A percentile compares a stretch with the other conserved stretches of the same genome.
Conservation (phyloP, 2,329 filamentous ascomycete species). For the Fusarium sp. region DNA sequence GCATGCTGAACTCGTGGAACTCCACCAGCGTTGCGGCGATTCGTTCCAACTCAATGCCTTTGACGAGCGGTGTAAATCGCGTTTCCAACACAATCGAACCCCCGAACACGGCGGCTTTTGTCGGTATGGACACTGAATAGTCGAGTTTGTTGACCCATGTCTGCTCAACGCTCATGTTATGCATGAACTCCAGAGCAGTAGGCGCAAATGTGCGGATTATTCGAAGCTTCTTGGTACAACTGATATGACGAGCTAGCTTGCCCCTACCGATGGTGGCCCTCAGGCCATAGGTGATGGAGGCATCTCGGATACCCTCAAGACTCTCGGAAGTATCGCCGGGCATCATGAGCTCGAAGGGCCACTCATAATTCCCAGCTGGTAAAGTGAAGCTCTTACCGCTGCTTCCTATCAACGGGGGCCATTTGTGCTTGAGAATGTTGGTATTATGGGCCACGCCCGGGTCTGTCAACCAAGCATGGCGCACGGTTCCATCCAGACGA, state of each 20-base stretch:
- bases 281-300: constrained; percentile 86
- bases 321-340: constrained; percentile 81
- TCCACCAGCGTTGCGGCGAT: constrained; percentile 84
- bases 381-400: constrained; percentile 66
- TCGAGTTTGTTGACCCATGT: constrained; percentile 97
- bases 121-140: constrained; percentile 91
- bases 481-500: constrained; percentile 74
- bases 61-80: constrained; percentile 85
- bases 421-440: constrained; percentile 73
- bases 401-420: constrained; percentile 69
- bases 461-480: constrained; percentile 65
- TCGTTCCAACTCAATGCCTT: constrained; percentile 83
- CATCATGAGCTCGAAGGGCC: constrained; percentile 78
- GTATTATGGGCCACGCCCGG: constrained; percentile 66
- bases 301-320: constrained; percentile 87
- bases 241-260: constrained; percentile 86
- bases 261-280: constrained; percentile 88
- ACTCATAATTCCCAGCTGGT: constrained; percentile 82
- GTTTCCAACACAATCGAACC: constrained; percentile 86
- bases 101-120: constrained; percentile 92
- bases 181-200: constrained; percentile 78
- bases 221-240: constrained; percentile 78
- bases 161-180: constrained; percentile 94
- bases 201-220: constrained; percentile 81
- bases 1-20: constrained; percentile 72